These are phyloP conservation scores for Sclerotinia trifoliorum DNA, from an alignment of 2,329 filamentous ascomycete species.

Conservation along the genomic window DNA sequence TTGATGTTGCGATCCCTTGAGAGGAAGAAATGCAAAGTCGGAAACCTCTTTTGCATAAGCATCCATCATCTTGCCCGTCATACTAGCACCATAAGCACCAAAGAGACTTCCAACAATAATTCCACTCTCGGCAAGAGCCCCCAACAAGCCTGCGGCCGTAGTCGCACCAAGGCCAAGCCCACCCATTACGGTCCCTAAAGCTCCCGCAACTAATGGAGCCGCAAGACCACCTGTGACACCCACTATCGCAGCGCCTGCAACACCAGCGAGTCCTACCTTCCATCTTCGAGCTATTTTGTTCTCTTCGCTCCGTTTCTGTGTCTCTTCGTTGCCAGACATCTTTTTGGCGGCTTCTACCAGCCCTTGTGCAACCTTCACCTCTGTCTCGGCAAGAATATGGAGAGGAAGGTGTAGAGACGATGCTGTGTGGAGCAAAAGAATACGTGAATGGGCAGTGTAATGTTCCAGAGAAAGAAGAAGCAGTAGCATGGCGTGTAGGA, in stretches of 20 bases:
- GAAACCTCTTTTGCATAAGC: slow-evolving; percentile 82
- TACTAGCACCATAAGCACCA: slow-evolving; percentile 82
- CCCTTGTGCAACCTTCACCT: slow-evolving; percentile 71
- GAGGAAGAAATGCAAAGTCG: slow-evolving; percentile 82
- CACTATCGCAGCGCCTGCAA: slow-evolving; percentile 79
- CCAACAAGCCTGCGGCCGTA: slow-evolving; percentile 75
- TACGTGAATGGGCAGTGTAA: slow-evolving; percentile 71
- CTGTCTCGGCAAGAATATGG: slow-evolving; percentile 64
- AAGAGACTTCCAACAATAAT: slow-evolving; percentile 82
- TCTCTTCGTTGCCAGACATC: slow-evolving; percentile 67
- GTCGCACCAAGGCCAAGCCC: slow-evolving; percentile 72
- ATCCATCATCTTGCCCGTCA: slow-evolving; percentile 84
- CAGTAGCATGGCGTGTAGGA: slow-evolving; percentile 71
- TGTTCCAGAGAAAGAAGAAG: slow-evolving; percentile 74
- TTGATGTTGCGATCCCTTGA: slow-evolving; percentile 52
- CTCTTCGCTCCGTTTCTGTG: slow-evolving; percentile 68
- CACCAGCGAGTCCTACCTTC: slow-evolving; percentile 88
- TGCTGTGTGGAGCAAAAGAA: slow-evolving; percentile 67
- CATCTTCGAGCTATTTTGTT: slow-evolving; percentile 71
- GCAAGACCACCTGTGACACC: slow-evolving; percentile 74
- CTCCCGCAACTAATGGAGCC: slow-evolving; percentile 56
- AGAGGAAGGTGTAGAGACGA: slow-evolving; percentile 69
- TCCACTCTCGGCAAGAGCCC: slow-evolving; percentile 74
- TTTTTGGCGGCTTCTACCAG: slow-evolving; percentile 73
- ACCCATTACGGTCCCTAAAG: slow-evolving; percentile 55